Base-by-base conservation (phyloP, 768 basidiomycete species). In the Paxillus rubicundulus region DNA sequence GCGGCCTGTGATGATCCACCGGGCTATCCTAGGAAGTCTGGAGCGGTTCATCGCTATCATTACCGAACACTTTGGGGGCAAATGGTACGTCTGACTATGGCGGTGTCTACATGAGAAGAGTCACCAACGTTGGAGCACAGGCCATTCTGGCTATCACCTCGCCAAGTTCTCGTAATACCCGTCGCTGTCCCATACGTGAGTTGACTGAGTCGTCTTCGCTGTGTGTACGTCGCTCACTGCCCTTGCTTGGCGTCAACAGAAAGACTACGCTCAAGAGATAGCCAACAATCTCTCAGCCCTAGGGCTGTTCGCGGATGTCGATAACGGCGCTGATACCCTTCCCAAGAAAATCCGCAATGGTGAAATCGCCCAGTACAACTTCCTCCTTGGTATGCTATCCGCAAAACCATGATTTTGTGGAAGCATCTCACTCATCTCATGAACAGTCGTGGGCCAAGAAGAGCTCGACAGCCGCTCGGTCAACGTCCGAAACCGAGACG, bases 141-240 rank as follows among this genome's bases (percentile, higher is more conserved):
- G 92, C 97, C 97, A 3, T 97, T 98, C 80, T 99, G 97, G 97
- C 63, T 98, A 45, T 94, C 91, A 0, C 97, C 97, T n/a, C 82
- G 97, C 33, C 97, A 98, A 72, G 86, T 96, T 27, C 74, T 97
- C 17, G 89, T 98, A 52, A 89, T 99, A 45, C 97, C 97, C 1
- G 93, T 98, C 16, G 92, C 94, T 9, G 82, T 79, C 14, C 85
- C 92, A 41, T 97, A 85, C 70, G 93, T 95, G 66, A 66, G 89
- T 83, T 5, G 17, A 33, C 47, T 17, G 28, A 38, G 46, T n/a
- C 36, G 16, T 39, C 46, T n/a, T 32, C n/a, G 14, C 28, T 7
- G 30, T 36, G 8, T 20, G 16, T 36, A 34, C 37, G 54, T 42
- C 27, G 16, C 43, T 49, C 43, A 54, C 36, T 39, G 36, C 45